phyloP scores from a whole-genome alignment of 768 basidiomycete species.

The Tremella mesenterica region DNA sequence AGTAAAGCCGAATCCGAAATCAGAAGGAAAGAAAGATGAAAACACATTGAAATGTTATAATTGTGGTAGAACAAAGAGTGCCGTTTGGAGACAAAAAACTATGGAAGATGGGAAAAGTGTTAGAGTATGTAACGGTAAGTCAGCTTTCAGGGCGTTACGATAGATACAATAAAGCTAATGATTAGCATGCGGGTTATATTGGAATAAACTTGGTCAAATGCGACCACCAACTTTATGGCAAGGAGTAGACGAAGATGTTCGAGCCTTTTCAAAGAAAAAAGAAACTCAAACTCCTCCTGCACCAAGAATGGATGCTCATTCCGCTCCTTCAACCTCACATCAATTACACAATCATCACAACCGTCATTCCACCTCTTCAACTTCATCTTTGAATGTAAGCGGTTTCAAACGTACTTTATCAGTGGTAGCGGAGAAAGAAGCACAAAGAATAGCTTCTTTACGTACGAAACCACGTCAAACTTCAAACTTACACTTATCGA shows the following conservation, averaged over 20 bases:
- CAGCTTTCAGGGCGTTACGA: not conserved
- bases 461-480: constrained; percentile 10
- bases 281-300: constrained; percentile 3
- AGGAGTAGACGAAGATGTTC: constrained; percentile 29
- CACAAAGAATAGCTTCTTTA: constrained; percentile 22
- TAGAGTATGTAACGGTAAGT: constrained; percentile 41
- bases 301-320: constrained; percentile 3
- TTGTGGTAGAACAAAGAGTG: constrained; percentile 38
- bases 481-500: constrained; percentile 12
- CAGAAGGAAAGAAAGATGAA: constrained; percentile 3
- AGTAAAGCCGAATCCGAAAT: not conserved
- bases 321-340: not conserved
- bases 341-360: too few relatives aligned
- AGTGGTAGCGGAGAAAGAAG: constrained; percentile 32
- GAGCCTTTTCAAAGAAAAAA: constrained; percentile 5
- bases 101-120: constrained; percentile 32
- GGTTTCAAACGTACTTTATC: constrained; percentile 40
- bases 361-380: too few relatives aligned
- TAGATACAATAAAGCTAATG: not conserved
- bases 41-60: constrained; percentile 28
- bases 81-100: constrained; percentile 36
- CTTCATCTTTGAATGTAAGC: too few relatives aligned
- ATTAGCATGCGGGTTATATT: constrained; percentile 42
- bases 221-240: constrained; percentile 39
- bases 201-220: constrained; percentile 37